Evolutionary conservation across 1,284 basidiomycete species (phyloP).

Genomic region (Peniophora sp.): DNA sequence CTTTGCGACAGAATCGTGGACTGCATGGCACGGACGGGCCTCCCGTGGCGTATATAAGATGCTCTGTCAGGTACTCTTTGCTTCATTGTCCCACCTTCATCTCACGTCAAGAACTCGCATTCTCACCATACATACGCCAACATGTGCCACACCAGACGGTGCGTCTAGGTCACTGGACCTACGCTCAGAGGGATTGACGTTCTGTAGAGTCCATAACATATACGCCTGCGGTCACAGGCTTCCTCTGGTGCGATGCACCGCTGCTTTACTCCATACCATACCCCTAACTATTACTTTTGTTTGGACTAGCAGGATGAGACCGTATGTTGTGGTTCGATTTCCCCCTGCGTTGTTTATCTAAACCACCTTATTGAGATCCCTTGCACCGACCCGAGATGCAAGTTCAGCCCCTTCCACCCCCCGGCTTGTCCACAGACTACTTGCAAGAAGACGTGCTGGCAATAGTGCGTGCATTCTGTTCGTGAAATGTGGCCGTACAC

Average conservation of each 20-base stretch:
- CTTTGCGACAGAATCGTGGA: not conserved
- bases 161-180: not conserved
- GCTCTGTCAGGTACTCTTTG: not conserved
- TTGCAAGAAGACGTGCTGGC: not conserved
- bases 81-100: not conserved
- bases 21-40: not conserved
- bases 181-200: not conserved
- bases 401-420: not conserved
- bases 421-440: not conserved
- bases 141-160: not conserved
- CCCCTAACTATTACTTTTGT: not conserved
- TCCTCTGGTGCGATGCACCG: not conserved
- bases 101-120: not conserved
- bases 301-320: not conserved
- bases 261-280: not conserved
- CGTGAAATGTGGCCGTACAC: slow-evolving; percentile 6
- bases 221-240: not conserved
- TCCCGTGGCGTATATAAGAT: not conserved
- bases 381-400: not conserved
- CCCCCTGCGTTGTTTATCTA: not conserved
- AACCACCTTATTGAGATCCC: not conserved
- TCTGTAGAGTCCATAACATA: not conserved
- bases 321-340: not conserved
- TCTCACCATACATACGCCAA: not conserved
- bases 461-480: not conserved